Base-by-base conservation (phyloP, 306 rosid species). In the Gastrolobium bilobum region DNA sequence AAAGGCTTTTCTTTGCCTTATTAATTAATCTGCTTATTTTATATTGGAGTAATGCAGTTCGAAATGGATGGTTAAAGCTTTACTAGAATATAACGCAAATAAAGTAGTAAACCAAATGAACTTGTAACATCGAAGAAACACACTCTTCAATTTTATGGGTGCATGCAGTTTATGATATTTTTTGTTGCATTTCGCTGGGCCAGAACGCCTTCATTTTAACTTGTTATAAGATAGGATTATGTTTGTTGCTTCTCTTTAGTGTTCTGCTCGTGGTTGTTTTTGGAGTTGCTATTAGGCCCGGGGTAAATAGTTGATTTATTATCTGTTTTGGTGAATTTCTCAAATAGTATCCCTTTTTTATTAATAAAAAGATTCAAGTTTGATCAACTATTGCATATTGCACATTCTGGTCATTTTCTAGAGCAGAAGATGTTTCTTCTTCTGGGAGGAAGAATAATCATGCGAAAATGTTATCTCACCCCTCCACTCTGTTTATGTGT, bases 31-130 rank as follows among this genome's bases (percentile, higher is more conserved):
- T 53, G 6, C 31, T 51, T 76, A 30, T 77, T 73, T 31, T 11
- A 39, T 62, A 10, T 80, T 81, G 59, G 39, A 68, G 15, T 34
- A 3, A 30, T 47, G 48, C 8, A 39, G 58, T 42, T 75, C 1
- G 0, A 40, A 70, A 60, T 59, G 51, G 40, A 30, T 68, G 48
- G 29, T 59, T 30, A 58, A 39, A 64, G 4, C 15, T 64, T 51
- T 8, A 13, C 38, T 8, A 39, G 71, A 40, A 54, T 68, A 20
- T 56, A 34, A 3, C 2, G 1, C 40, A 5, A 52, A 40, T 52
- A 13, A 39, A 40, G 11, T 64, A 64, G 26, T 4, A 15, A 14
- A 62, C 42, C 38, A 10, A 42, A 30, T 7, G 71, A 76, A 56
- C 54, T 37, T 29, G 64, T 2, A 1, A 61, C 10, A 35, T 10